These are phyloP conservation scores for Cryphonectria japonica DNA, from an alignment of 2,329 filamentous ascomycete species.

Conservation along the genomic window DNA sequence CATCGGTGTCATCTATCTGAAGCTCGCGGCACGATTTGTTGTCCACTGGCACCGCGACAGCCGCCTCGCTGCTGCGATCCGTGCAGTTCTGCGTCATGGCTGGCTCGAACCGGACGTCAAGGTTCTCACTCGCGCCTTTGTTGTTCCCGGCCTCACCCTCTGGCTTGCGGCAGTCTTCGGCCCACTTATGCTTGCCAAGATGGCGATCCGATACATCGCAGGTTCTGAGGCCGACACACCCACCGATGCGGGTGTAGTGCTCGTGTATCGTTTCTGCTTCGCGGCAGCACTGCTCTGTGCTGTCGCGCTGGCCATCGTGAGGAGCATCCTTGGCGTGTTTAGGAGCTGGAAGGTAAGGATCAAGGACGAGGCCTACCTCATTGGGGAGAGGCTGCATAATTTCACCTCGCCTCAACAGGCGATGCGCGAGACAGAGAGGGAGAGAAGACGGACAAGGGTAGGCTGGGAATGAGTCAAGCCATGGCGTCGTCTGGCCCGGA, in stretches of 20 bases:
- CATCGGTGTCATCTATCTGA: constrained; percentile 85
- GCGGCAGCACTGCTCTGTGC: constrained; percentile 63
- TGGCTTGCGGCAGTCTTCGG: constrained; percentile 64
- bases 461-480: constrained; percentile 29
- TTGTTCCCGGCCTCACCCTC: constrained; percentile 73
- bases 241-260: constrained; percentile 38
- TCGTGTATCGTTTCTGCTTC: constrained; percentile 67
- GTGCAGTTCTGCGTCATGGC: constrained; percentile 72
- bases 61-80: constrained; percentile 73
- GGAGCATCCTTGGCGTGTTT: constrained; percentile 64
- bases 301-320: constrained; percentile 48
- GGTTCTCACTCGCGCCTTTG: constrained; percentile 81
- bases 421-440: constrained; percentile 36
- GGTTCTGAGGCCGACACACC: constrained; percentile 29
- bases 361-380: constrained; percentile 92
- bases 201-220: constrained; percentile 47
- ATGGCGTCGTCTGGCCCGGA: neutral
- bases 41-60: constrained; percentile 69
- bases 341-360: constrained; percentile 80
- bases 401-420: constrained; percentile 59
- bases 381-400: constrained; percentile 93
- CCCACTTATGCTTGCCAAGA: constrained; percentile 64
- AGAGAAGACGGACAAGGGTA: constrained; percentile 27
- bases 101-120: constrained; percentile 78
- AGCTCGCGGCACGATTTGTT: constrained; percentile 73